Conservation (phyloP, 345 rosid species). For the Reutealis trisperma region DNA sequence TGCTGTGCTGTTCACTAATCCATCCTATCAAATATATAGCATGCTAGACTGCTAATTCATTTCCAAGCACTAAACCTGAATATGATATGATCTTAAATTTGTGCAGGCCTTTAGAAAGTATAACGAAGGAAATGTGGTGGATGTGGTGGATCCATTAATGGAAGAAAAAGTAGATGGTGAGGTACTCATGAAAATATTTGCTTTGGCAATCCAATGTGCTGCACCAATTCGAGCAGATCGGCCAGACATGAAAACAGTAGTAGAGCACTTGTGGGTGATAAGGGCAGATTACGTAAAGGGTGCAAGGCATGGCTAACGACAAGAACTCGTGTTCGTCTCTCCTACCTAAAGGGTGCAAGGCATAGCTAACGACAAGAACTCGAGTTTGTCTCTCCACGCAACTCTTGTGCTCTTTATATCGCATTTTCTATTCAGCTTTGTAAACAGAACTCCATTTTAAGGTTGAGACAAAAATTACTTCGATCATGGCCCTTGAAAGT, state of each 20-base stretch:
- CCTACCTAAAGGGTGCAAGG: conserved; percentile 43
- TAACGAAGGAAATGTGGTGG: conserved; percentile 55
- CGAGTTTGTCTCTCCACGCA: too few relatives aligned
- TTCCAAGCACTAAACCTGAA: conserved; percentile 1
- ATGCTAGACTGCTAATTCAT: not conserved
- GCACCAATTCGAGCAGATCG: conserved; percentile 76
- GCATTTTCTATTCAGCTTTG: too few relatives aligned
- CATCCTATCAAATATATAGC: not conserved
- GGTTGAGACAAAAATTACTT: not conserved
- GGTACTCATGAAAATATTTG: conserved; percentile 58
- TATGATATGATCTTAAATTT: conserved; percentile 8
- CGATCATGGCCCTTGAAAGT: not conserved
- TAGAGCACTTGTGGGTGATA: conserved; percentile 84
- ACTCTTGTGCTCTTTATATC: too few relatives aligned
- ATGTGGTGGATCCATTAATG: conserved; percentile 64
- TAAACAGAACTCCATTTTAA: not conserved
- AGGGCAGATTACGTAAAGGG: conserved; percentile 71
- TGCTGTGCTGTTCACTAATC: not conserved
- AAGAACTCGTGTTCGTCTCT: too few relatives aligned
- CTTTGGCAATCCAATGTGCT: conserved; percentile 84
- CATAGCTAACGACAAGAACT: conserved; percentile 11
- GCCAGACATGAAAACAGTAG: conserved; percentile 83
- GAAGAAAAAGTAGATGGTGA: conserved; percentile 51
- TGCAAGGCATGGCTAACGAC: conserved; percentile 24
- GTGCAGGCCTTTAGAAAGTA: conserved; percentile 75